Base-by-base conservation (phyloP, 2,329 filamentous ascomycete species). In the Kalmusia sp. region DNA sequence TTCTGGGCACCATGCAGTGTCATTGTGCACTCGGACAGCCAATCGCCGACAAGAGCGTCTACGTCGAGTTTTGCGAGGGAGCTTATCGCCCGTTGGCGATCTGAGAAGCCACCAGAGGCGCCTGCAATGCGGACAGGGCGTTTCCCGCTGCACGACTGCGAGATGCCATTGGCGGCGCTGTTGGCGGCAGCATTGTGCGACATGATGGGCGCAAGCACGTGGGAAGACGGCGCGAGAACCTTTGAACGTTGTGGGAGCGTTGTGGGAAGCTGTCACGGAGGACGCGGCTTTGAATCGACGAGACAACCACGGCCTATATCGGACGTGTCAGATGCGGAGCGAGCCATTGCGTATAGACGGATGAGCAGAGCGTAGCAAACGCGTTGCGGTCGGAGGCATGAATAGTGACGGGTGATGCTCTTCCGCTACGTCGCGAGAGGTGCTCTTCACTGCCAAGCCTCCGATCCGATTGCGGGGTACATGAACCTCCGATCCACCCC, bases 51-150 rank as follows among this genome's bases (percentile, higher is more conserved):
- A 19, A 65, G 67, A 4, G 65, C 60, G 39, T 67, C 64, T 34
- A 67, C 41, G 21, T 57, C 51, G 30, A 57, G 39, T 53, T 68
- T 67, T 28, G 75, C 74, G 33, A 77, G 66, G 52, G 70, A 69
- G 41, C 62, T 62, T 51, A 76, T 76, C 55, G 75, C 74, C 19
- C 72, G 68, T 54, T 75, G 70, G 19, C 75, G 69, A 61, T 76
- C 75, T 14, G 72, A 72, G 65, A 76, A 77, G 38, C 75, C 74
- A 24, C 75, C 74, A 15, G 73, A 76, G 22, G 73, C 68, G 31
- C 74, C 75, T 39, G 72, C 75, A 51, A 77, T 74, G 49, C 72
- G 70, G 54, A 77, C 69, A 11, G 38, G 47, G 3, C 35, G 25
- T 14, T 38, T 38, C 14, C 6, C 12, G n/a, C 33, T 19, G n/a